Evolutionary conservation across 208 protist species (phyloP), one percentile per base, ranked within the genome.

Genomic region (Acanthamoeba lenticulata): DNA sequence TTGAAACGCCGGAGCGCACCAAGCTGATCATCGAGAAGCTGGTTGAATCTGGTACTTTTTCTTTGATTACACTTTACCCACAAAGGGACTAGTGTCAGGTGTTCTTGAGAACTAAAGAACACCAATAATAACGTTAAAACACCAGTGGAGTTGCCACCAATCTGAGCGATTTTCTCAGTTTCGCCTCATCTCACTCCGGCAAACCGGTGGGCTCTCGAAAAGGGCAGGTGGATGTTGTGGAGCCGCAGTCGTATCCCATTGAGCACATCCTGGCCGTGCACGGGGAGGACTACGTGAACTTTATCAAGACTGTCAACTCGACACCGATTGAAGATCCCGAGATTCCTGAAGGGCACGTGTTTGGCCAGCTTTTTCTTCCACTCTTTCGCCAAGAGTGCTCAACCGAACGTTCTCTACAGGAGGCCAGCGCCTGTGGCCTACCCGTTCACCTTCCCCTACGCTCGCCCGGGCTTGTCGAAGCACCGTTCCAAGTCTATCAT

Each of bases 391-490:
- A n/a, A 38, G 38, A 27, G 6, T 29, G 3, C 42, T 11, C 36
- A 83, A 15, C 4, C 32, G 29, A 29, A 32, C 62, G 32, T 34
- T 9, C 15, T 6, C 3, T 72, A 32, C 72, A 83, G 72, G 9
- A 83, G 49, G 21, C 72, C 72, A 4, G 72, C 72, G 40, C 72
- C 72, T 19, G 72, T 83, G 42, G 72, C 72, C 21, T 83, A 83
- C 29, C 72, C 72, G 42, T 83, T 83, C 72, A 83, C 72, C 40
- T 83, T 83, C 42, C 72, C 72, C 21, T 83, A 83, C 29, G 72
- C 40, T n/a, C 72, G 72, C 1, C 72, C 72, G 27, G 72, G 72
- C n/a, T 40, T 83, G 72, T 83, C 72, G 24, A 83, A 83, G 72
- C 72, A 83, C 9, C 72, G 42, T 24, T 83, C 72, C 24, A 9